Conservation (phyloP, 345 rosid species). For the Salix caprea region DNA sequence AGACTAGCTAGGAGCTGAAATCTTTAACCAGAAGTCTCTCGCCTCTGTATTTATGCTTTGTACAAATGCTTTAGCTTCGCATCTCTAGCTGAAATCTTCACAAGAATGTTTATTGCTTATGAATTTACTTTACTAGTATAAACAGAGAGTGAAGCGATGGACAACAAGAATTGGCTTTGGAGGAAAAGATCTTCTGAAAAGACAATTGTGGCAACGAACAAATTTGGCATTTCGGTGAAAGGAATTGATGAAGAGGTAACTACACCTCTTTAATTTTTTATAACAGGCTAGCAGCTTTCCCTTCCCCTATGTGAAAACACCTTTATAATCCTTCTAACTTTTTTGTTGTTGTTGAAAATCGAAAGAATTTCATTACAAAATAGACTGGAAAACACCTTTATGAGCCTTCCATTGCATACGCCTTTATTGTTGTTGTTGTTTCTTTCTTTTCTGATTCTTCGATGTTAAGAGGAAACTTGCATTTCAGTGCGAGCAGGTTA, state of each 20-base stretch:
- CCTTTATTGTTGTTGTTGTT: not conserved
- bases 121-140: not conserved
- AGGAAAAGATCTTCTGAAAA: constrained; percentile 55
- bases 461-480: not conserved
- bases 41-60: not conserved
- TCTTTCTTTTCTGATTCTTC: not conserved
- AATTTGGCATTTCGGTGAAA: constrained; percentile 21
- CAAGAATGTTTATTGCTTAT: not conserved
- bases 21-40: not conserved
- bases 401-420: not conserved
- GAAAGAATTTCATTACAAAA: no score
- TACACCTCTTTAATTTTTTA: not conserved
- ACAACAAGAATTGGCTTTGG: constrained; percentile 61
- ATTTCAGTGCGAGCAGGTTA: not conserved
- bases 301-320: not conserved
- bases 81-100: not conserved
- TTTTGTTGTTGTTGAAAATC: no score
- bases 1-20: not conserved
- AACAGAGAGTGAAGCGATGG: constrained; percentile 37
- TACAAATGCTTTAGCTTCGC: not conserved
- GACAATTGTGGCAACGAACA: constrained; percentile 43
- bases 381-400: not conserved
- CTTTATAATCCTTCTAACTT: not conserved
- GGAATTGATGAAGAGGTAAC: constrained; percentile 44
- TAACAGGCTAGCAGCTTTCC: not conserved